phyloP scores from a whole-genome alignment of 305 asterid species.

The Fraxinus sp. region DNA sequence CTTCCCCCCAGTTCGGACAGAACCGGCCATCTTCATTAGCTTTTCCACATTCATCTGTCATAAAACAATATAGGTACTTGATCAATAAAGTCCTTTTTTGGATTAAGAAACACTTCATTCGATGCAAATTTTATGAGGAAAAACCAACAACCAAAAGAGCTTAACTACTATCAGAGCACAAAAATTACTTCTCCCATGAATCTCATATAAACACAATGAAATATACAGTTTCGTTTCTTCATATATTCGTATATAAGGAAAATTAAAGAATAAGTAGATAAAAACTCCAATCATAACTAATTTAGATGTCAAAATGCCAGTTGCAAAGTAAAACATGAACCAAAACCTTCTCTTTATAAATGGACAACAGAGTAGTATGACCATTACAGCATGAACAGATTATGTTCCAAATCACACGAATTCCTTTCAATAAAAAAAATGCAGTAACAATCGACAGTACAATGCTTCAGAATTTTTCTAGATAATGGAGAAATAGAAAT shows the following conservation, averaged over 20 bases:
- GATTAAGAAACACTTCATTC: neutral
- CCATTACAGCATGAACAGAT: neutral
- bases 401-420: neutral
- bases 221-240: neutral
- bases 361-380: neutral
- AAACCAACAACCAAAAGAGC: neutral
- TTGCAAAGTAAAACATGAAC: neutral
- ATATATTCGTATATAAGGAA: neutral
- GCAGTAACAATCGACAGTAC: neutral
- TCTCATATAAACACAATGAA: neutral
- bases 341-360: neutral
- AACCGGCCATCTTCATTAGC: slow-evolving; percentile 76
- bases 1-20: slow-evolving; percentile 86
- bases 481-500: neutral
- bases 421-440: neutral
- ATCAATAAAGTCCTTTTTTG: neutral
- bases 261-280: neutral
- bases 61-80: neutral
- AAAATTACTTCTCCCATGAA: neutral
- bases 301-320: neutral
- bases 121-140: neutral
- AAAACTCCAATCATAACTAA: neutral
- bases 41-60: slow-evolving; percentile 58
- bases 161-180: neutral
- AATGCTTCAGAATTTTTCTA: neutral